Percentiles rank a stretch among this genome's conserved stretches.
These are phyloP conservation scores for Elymus sibiricus DNA, from an alignment of 176 grass and related monocot species.

Conservation along the genomic window DNA sequence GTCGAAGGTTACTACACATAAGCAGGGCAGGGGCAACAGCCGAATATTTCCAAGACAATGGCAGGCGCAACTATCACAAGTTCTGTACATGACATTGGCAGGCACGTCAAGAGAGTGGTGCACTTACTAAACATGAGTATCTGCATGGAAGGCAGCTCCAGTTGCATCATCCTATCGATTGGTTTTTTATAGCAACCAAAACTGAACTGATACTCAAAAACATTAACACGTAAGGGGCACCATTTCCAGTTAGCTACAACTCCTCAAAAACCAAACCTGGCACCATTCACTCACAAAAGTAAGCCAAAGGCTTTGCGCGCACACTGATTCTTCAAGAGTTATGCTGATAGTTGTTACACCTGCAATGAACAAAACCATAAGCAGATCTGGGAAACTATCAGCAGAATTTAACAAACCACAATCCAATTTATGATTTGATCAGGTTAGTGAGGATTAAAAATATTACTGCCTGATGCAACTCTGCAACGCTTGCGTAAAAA, in stretches of 20 bases:
- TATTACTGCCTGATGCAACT: not conserved
- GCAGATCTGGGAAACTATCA: not conserved
- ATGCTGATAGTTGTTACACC: not conserved
- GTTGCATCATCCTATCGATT: not conserved
- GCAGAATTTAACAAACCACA: not conserved
- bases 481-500: not conserved
- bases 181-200: not conserved
- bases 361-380: not conserved
- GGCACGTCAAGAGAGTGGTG: not conserved
- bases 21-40: too few relatives aligned
- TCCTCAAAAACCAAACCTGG: not conserved
- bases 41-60: too few relatives aligned
- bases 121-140: not conserved
- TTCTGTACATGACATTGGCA: too few relatives aligned
- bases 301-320: not conserved
- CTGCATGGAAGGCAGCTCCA: not conserved
- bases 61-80: too few relatives aligned
- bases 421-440: not conserved
- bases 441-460: not conserved
- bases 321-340: not conserved
- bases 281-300: not conserved
- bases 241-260: not conserved
- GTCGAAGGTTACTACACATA: too few relatives aligned
- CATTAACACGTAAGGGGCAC: too few relatives aligned
- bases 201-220: not conserved